A percentile compares a stretch with the other conserved stretches of the same genome.
Conservation (phyloP, 371 early-diverging fungal genomes). For the Lichtheimia ornata region DNA sequence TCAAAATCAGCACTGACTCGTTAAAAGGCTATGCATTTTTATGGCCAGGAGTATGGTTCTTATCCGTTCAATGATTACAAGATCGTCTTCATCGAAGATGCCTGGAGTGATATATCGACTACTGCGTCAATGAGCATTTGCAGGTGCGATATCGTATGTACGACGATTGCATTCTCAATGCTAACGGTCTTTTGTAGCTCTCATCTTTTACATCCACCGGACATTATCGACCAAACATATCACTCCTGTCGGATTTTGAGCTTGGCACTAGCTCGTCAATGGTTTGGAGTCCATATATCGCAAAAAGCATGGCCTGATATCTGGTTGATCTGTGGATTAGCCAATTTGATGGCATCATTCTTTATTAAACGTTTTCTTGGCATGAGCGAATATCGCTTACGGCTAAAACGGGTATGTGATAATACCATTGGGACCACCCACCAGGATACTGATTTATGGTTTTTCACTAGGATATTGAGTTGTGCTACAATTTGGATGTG, state of each 20-base stretch:
- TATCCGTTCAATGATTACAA: slow-evolving; percentile 88
- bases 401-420: slow-evolving; percentile 68
- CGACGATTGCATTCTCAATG: neutral
- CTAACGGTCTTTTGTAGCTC: slow-evolving; percentile 39
- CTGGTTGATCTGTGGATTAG: slow-evolving; percentile 86
- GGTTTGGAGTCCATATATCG: slow-evolving; percentile 90
- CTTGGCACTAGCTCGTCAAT: slow-evolving; percentile 81
- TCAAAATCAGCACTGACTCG: neutral
- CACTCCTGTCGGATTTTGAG: slow-evolving; percentile 73
- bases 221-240: slow-evolving; percentile 87
- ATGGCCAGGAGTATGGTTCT: slow-evolving; percentile 83
- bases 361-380: slow-evolving; percentile 83
- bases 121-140: slow-evolving; percentile 73
- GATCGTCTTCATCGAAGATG: slow-evolving; percentile 84
- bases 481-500: slow-evolving; percentile 79
- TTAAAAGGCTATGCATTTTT: slow-evolving; percentile 76
- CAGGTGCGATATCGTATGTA: slow-evolving; percentile 36
- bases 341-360: slow-evolving; percentile 71
- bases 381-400: slow-evolving; percentile 84
- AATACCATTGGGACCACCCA: neutral
- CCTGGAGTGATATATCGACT: slow-evolving; percentile 62
- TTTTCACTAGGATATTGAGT: slow-evolving; percentile 74
- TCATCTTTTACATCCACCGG: slow-evolving; percentile 69
- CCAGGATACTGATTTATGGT: neutral
- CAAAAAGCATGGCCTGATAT: slow-evolving; percentile 83